Conservation (phyloP, 257 asterid genomes). For the Scutellaria barbata region DNA sequence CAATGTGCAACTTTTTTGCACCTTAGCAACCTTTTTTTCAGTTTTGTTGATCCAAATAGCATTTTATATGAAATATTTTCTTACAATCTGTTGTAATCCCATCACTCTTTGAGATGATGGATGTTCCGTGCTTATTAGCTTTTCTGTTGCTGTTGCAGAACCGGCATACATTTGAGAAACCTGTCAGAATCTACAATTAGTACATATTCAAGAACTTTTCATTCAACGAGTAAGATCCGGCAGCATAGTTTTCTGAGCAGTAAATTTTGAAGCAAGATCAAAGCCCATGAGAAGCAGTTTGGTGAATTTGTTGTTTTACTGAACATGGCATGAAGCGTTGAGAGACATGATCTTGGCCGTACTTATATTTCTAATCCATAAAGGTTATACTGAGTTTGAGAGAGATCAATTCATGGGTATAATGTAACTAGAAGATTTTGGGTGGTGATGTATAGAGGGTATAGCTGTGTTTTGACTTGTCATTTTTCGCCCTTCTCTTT, state of each 20-base stretch:
- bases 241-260: slow-evolving; percentile 14
- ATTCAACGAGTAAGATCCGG: slow-evolving; percentile 18
- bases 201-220: slow-evolving; percentile 14
- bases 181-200: slow-evolving; percentile 75
- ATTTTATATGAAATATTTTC: neutral
- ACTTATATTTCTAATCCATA: slow-evolving; percentile 6
- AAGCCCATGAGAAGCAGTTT: slow-evolving; percentile 8
- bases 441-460: slow-evolving; percentile 50
- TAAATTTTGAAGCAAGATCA: slow-evolving; percentile 18
- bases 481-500: slow-evolving; percentile 20
- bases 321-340: slow-evolving; percentile 19
- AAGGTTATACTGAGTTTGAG: slow-evolving; percentile 14
- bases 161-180: slow-evolving; percentile 73
- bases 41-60: neutral
- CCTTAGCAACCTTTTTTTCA: neutral
- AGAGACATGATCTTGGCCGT: slow-evolving; percentile 29
- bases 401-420: slow-evolving; percentile 8
- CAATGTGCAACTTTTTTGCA: neutral
- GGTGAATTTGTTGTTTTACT: slow-evolving; percentile 6
- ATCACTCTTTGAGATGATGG: neutral
- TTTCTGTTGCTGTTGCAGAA: slow-evolving; percentile 52
- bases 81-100: neutral
- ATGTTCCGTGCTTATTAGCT: slow-evolving; percentile 25
- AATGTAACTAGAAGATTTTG: slow-evolving; percentile 50
- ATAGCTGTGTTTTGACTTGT: slow-evolving; percentile 33